Base-by-base conservation (phyloP, 2,329 filamentous ascomycete species). In the Phialophora macrospora region DNA sequence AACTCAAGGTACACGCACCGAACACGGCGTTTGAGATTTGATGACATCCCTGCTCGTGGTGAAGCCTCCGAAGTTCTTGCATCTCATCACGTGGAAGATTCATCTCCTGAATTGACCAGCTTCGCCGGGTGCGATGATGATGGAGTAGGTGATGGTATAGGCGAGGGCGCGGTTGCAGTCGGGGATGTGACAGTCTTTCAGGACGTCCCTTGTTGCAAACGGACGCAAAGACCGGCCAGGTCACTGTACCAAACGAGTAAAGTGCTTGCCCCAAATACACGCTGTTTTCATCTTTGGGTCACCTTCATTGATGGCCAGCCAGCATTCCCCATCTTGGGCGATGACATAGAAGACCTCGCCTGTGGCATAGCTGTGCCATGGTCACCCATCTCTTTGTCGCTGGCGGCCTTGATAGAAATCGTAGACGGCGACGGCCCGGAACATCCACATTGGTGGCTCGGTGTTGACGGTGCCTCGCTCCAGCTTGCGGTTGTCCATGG, bases 31-130 rank as follows among this genome's bases (percentile, higher is more conserved):
- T 9, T 24, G 1, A 51, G 48, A 28, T 26, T 51, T 22, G 48
- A 26, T 51, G 48, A 26, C 48, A 51, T 51, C 48, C 48, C 48
- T 51, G 48, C 48, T 51, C 14, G 22, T 28, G 48, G 6, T 26
- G 48, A 14, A 26, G 48, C 9, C 17, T 51, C 48, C 48, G 48
- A 26, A 51, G 48, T 24, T 51, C 9, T 11, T 51, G 22, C 48
- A 28, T 12, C 48, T 28, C 20, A 51, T 51, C 48, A 51, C 48
- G 48, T 51, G 48, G 22, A 28, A 20, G 9, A 26, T 12, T 4
- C 22, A 51, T 51, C 48, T 51, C 48, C 48, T 51, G 48, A 51
- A 28, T 22, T 17, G 38, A 26, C 5, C 8, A 51, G 48, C 48
- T 22, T 51, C 48, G 48, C 48, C 48, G 14, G 22, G 6, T 11